Percentiles rank a stretch among this genome's conserved stretches.
Evolutionary conservation across 2,329 filamentous ascomycete genomes (phyloP).

Genomic region (Colletotrichum euphorbiae): DNA sequence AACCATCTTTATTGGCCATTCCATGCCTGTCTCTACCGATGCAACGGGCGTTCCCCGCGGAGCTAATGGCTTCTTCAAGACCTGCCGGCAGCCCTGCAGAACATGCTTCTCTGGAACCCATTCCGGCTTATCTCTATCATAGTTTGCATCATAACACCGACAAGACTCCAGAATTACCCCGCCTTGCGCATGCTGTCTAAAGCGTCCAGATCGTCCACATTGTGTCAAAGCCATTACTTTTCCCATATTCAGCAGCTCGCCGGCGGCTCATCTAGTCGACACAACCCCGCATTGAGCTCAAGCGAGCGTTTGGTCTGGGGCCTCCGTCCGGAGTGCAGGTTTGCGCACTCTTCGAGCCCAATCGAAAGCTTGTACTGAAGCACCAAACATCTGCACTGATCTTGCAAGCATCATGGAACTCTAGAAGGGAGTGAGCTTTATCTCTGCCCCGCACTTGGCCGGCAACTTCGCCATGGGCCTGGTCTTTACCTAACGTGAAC

Average conservation of each 20-base stretch:
- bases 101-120: constrained; percentile 37
- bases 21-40: not conserved
- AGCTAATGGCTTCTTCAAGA: constrained; percentile 22
- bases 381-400: constrained; percentile 27
- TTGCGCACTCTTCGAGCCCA: constrained; percentile 11
- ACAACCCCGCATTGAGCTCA: constrained; percentile 23
- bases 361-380: constrained; percentile 25
- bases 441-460: constrained; percentile 38
- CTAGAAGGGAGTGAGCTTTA: constrained; percentile 30
- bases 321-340: constrained; percentile 23
- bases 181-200: constrained; percentile 13
- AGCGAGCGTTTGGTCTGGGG: constrained; percentile 4
- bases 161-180: constrained; percentile 20
- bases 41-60: constrained; percentile 28
- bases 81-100: constrained; percentile 27
- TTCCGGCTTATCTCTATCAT: constrained; percentile 39
- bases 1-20: constrained; percentile 1
- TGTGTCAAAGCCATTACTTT: not conserved
- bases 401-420: constrained; percentile 32
- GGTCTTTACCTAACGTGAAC: constrained; percentile 39
- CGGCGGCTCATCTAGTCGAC: not conserved
- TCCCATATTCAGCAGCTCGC: not conserved
- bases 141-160: constrained; percentile 35
- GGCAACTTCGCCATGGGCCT: constrained; percentile 27
- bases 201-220: constrained; percentile 15